These are phyloP conservation scores for Colletotrichum lindemuthianum DNA, from an alignment of 2,329 filamentous ascomycete species.

Conservation along the genomic window DNA sequence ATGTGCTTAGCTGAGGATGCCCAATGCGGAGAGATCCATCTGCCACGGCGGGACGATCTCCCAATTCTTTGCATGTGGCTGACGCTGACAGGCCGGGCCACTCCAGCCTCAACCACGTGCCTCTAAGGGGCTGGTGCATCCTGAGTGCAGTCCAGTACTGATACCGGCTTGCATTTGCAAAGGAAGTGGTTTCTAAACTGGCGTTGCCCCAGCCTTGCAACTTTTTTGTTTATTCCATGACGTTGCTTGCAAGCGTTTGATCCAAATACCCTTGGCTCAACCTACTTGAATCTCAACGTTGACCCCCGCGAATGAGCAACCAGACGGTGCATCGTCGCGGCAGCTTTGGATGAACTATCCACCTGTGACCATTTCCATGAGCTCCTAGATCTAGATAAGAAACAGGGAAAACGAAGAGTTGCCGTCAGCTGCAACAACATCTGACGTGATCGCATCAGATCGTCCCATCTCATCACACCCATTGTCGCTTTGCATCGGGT, in stretches of 20 bases:
- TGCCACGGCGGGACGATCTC: background rate
- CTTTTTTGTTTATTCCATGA: too few relatives aligned
- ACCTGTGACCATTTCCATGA: background rate
- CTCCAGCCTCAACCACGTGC: conserved; percentile 1
- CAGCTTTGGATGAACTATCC: too few relatives aligned
- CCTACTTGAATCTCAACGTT: too few relatives aligned
- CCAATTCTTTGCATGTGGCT: conserved; percentile 8
- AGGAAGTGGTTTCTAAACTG: too few relatives aligned
- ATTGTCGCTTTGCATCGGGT: conserved; percentile 18
- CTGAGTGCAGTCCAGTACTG: too few relatives aligned
- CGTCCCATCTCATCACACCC: background rate
- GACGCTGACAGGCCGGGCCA: background rate
- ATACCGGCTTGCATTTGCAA: too few relatives aligned
- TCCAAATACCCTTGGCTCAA: too few relatives aligned
- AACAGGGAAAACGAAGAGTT: conserved; percentile 5
- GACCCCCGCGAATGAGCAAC: too few relatives aligned
- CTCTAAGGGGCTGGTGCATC: background rate
- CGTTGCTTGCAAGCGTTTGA: too few relatives aligned
- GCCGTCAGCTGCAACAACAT: conserved; percentile 3
- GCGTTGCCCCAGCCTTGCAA: too few relatives aligned
- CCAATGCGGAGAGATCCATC: background rate
- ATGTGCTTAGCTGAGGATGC: background rate
- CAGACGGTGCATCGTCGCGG: too few relatives aligned
- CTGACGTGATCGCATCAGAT: conserved; percentile 8
- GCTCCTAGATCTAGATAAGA: background rate